Evolutionary conservation across 2,329 filamentous ascomycete genomes (phyloP), one percentile per base, ranked within the genome.

Genomic region (Sporothrix pseudoabietina): DNA sequence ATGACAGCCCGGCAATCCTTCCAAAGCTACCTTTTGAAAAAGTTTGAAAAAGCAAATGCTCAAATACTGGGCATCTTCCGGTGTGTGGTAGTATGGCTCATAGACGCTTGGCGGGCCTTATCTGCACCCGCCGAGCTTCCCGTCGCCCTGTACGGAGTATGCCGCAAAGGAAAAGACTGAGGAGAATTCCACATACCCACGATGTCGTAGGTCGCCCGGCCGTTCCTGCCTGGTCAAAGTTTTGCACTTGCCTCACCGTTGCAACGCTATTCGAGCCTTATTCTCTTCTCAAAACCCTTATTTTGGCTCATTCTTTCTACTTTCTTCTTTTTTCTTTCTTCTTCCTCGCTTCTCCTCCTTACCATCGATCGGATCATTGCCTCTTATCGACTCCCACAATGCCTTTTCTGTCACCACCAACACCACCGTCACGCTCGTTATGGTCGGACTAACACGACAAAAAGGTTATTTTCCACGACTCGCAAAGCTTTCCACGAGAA

Each of bases 401-500:
- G 19, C 19, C 59, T 12, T 35, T 63, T 41, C n/a, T 63, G 35
- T 22, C 32, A 49, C 26, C 8, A n/a, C 14, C 52, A 26, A n/a
- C 52, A 55, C 26, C 52, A 55, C 10, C 10, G 59, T 41, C 35
- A 26, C 14, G 39, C 16, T 16, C 2, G 22, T 55, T 54, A 19
- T 22, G 3, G 19, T 35, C 65, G 12, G 22, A 52, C 65, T 14
- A 47, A 32, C 39, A 44, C 35, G 61, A 44, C 39, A 19, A 19
- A 52, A 68, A 68, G 44, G n/a, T n/a, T n/a, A n/a, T n/a, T n/a
- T n/a, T n/a, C 65, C 61, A 66, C 61, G 61, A 47, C 61, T 19
- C 12, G 7, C 52, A 47, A 12, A 10, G 19, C n/a, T 44, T 30
- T 9, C 35, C 39, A 65, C 39, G 59, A 44, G 35, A 63, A 63